phyloP scores from a whole-genome alignment of 306 rosid species.

The Corylus americana region DNA sequence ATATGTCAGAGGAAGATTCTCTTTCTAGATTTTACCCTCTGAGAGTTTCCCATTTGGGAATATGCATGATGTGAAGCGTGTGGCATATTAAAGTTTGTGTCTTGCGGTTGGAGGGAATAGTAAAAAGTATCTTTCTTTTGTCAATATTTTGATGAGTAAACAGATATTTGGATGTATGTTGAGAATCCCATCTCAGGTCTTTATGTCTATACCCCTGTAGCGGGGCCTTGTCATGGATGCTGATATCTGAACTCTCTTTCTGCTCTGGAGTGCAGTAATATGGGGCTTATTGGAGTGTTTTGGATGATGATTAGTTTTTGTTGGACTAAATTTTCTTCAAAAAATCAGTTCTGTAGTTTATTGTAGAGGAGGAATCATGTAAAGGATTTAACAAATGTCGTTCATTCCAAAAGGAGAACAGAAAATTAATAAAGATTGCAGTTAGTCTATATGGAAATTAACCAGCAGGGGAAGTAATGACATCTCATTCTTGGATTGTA shows the following conservation, averaged over 20 bases:
- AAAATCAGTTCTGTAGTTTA: not conserved
- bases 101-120: not conserved
- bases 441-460: not conserved
- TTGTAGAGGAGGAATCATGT: not conserved
- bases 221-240: too few species aligned
- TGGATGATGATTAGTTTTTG: not conserved
- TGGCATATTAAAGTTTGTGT: not conserved
- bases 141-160: not conserved
- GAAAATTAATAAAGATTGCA: not conserved
- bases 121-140: not conserved
- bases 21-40: not conserved
- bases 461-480: not conserved
- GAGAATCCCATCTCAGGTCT: not conserved
- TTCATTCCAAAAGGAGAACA: not conserved
- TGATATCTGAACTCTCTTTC: not conserved
- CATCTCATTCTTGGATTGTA: conserved; percentile 9
- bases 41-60: not conserved
- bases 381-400: not conserved
- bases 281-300: not conserved
- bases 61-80: not conserved
- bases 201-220: not conserved
- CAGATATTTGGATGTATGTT: not conserved
- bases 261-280: not conserved
- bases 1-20: not conserved
- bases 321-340: not conserved